Base-by-base conservation (phyloP, 2,329 filamentous ascomycete species). In the Scorias spongiosa region DNA sequence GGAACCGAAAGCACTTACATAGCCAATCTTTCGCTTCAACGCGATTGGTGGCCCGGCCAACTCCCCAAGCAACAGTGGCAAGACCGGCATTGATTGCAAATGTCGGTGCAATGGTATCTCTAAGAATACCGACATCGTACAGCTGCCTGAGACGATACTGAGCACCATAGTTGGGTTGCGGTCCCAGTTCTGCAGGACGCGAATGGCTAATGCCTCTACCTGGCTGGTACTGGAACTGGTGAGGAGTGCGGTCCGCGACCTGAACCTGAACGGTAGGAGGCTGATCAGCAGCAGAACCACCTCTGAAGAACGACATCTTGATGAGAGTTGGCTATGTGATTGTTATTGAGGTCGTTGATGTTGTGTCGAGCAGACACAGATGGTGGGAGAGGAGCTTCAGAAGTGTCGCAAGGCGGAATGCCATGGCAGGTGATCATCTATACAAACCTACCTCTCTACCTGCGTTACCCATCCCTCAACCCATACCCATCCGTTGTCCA, bases 21-120 rank as follows among this genome's bases (percentile, higher is more conserved):
- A 75, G 58, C 64, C 69, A 74, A 54, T 80, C 75, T 52, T 79
- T 80, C n/a, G 68, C 62, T 44, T 78, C 75, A 9, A 72, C 66
- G n/a, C 67, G 65, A 51, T 75, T 58, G 7, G 71, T 74, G 41
- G 69, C 65, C 18, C 72, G 64, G 1, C 70, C 70, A 28, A 67
- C 62, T 8, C 65, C 65, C 52, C 74, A 79, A 0, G 73, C 67
- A 29, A 71, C 63, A 28, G 71, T 51, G 9, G 71, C 66, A 10
- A 77, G 63, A 3, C 69, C 66, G 0, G 70, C 65, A 48, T 78
- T 72, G 0, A 78, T 59, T 0, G 66, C 64, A 32, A 77, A 61
- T 0, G 72, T 76, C 0, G 75, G 74, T 2, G 74, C 61, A 2
- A 78, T 56, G 2, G 71, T 70, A 14, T 71, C 66, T 49, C 67